A percentile compares a stretch with the other conserved stretches of the same genome.
Conservation (phyloP, 257 asterid species). For the Buddleja alternifolia region DNA sequence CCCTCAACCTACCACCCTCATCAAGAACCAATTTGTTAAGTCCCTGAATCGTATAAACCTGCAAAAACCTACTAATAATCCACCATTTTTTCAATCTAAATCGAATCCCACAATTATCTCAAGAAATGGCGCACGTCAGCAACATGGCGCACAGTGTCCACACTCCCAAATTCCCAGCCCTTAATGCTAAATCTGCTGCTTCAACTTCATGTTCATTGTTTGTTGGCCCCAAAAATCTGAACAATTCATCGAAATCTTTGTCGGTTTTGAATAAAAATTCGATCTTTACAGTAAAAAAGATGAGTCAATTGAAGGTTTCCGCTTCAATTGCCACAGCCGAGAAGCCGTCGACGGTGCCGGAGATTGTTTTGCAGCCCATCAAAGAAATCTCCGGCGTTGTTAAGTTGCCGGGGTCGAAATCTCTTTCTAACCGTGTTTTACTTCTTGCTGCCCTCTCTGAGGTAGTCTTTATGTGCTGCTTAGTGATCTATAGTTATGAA, state of each 20-base stretch:
- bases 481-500: constrained; percentile 9
- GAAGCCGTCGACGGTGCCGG: constrained; percentile 78
- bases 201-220: constrained; percentile 50
- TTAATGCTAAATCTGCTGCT: constrained; percentile 37
- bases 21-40: neutral
- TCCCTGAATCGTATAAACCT: constrained; percentile 14
- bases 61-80: constrained; percentile 1
- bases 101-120: neutral
- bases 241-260: constrained; percentile 42
- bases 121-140: constrained; percentile 49
- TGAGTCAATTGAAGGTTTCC: constrained; percentile 44
- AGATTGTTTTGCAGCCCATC: constrained; percentile 89
- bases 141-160: constrained; percentile 54
- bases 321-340: constrained; percentile 79
- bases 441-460: constrained; percentile 97
- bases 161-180: constrained; percentile 52
- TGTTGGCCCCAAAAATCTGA: constrained; percentile 53
- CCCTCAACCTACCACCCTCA: constrained; percentile 34
- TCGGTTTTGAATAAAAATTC: constrained; percentile 53
- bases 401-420: constrained; percentile 96
- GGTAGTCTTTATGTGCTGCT: constrained; percentile 45
- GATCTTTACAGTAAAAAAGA: constrained; percentile 39
- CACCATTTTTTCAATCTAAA: constrained; percentile 7
- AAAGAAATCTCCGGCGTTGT: constrained; percentile 87
- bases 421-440: constrained; percentile 93